Evolutionary conservation across 176 grass and related monocot species (phyloP).

Genomic region (Musa acuminata): DNA sequence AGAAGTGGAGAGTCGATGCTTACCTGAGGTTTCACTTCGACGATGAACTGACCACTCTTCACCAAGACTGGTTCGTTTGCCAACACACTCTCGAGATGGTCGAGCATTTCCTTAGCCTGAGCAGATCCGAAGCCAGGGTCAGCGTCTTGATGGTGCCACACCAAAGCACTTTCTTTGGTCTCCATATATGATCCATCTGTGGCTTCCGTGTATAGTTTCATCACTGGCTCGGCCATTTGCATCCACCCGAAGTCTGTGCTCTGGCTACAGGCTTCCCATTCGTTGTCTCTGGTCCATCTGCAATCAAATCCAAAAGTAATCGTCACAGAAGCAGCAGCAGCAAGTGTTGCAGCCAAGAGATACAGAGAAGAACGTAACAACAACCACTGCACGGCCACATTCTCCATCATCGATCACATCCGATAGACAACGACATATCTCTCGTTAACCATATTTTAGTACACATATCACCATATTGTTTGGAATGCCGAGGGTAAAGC

Average conservation of each 20-base stretch:
- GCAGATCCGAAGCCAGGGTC: slow-evolving; percentile 85
- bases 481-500: too few species aligned
- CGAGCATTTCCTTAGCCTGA: slow-evolving; percentile 94
- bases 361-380: too few species aligned
- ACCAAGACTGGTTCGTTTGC: slow-evolving; percentile 89
- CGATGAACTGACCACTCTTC: slow-evolving; percentile 96
- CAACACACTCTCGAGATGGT: slow-evolving; percentile 94
- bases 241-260: slow-evolving; percentile 74
- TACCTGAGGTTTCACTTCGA: slow-evolving; percentile 99
- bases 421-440: too few species aligned
- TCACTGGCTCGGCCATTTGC: slow-evolving; percentile 90
- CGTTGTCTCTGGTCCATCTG: slow-evolving; percentile 56
- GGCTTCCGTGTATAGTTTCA: slow-evolving; percentile 88
- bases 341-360: too few species aligned
- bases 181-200: slow-evolving; percentile 92
- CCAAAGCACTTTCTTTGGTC: slow-evolving; percentile 79
- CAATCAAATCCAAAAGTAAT: background rate
- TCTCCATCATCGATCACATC: too few species aligned
- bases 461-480: too few species aligned
- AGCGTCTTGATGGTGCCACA: slow-evolving; percentile 97
- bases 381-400: too few species aligned
- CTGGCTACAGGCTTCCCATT: slow-evolving; percentile 57
- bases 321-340: too few species aligned
- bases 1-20: background rate
- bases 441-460: too few species aligned